Conservation (phyloP, 2,329 filamentous ascomycete species). For the Cyphellophora attinorum region DNA sequence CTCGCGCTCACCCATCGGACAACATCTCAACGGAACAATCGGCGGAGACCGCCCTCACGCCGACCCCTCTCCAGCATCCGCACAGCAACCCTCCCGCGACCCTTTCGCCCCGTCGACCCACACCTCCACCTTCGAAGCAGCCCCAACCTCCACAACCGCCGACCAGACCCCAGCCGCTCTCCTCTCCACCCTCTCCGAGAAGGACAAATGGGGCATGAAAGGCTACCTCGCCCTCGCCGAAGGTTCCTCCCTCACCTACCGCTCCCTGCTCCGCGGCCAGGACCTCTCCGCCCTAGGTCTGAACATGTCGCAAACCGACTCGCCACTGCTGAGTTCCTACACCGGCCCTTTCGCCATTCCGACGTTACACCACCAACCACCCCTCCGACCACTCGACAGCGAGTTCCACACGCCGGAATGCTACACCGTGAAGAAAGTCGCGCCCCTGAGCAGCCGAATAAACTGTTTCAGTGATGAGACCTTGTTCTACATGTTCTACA, state of each 20-base stretch:
- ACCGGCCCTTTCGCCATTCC: conserved; percentile 53
- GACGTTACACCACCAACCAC: conserved; percentile 41
- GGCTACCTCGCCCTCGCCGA: conserved; percentile 43
- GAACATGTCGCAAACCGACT: conserved; percentile 49
- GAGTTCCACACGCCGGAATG: conserved; percentile 55
- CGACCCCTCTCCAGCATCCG: conserved; percentile 18
- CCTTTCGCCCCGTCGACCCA: conserved; percentile 28
- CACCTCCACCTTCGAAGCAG: conserved; percentile 18
- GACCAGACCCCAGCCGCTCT: conserved; percentile 22
- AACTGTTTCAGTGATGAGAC: conserved; percentile 54
- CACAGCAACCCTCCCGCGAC: conserved; percentile 6
- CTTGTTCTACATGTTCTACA: conserved; percentile 62
- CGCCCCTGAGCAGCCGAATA: conserved; percentile 49
- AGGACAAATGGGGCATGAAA: conserved; percentile 49
- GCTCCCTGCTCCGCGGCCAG: conserved; percentile 52
- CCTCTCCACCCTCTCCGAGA: conserved; percentile 22
- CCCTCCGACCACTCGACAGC: conserved; percentile 45
- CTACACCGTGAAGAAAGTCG: conserved; percentile 58
- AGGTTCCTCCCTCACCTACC: conserved; percentile 45
- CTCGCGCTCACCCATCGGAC: conserved; percentile 32
- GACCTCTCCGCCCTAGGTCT: conserved; percentile 55
- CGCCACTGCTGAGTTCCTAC: conserved; percentile 54
- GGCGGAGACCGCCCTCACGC: conserved; percentile 25
- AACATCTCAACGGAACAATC: conserved; percentile 31
- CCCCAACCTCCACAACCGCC: conserved; percentile 19